These are phyloP conservation scores for Geotrichum phurueaensis DNA, from an alignment of 1,139 yeast species.

Conservation along the genomic window DNA sequence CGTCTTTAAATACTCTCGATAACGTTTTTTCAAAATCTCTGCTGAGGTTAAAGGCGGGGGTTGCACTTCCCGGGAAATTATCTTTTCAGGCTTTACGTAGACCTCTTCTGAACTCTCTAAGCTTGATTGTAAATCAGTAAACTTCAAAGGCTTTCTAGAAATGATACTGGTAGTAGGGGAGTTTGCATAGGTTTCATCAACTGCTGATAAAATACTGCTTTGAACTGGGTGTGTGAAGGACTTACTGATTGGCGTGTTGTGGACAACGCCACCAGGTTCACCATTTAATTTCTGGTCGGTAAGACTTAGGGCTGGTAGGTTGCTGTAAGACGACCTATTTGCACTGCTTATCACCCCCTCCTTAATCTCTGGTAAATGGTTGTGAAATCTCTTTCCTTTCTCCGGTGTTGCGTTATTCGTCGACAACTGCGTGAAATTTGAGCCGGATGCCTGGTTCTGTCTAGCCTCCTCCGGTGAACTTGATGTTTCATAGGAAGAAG, in stretches of 20 bases:
- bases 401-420: not conserved
- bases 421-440: constrained; percentile 5
- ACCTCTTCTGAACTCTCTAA: constrained; percentile 1
- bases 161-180: not conserved
- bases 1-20: constrained; percentile 29
- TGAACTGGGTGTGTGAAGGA: not conserved
- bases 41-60: not conserved
- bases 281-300: not conserved
- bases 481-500: constrained; percentile 9
- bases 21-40: not conserved
- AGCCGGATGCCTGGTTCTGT: not conserved
- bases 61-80: not conserved
- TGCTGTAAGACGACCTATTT: not conserved
- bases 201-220: not conserved
- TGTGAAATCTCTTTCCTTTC: not conserved
- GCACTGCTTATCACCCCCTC: constrained; percentile 8
- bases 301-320: not conserved
- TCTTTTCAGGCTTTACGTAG: not conserved
- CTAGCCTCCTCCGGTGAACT: constrained; percentile 4
- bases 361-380: constrained; percentile 6
- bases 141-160: not conserved
- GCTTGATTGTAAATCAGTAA: not conserved
- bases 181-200: not conserved
- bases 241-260: not conserved
- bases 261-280: not conserved